Evolutionary conservation across 2,329 filamentous ascomycete genomes (phyloP), one percentile per base, ranked within the genome.

Genomic region (Beauveria rudraprayagi): DNA sequence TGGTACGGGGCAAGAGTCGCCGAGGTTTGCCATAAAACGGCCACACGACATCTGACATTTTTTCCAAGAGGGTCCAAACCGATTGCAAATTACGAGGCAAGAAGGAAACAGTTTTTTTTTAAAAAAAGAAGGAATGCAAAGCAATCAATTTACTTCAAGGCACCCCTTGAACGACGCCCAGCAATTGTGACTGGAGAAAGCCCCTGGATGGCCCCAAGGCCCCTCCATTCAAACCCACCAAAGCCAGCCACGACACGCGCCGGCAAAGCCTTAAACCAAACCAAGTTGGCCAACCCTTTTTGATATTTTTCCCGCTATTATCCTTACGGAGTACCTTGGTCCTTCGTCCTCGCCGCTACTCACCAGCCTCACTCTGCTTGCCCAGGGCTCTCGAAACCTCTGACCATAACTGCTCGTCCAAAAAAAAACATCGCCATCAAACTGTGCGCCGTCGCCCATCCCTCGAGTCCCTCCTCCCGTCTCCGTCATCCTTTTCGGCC

Each of bases 301-400:
- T 41, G 26, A 30, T 24, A 2, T 11, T 30, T 34, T 34, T 34
- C 30, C 30, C 14, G 10, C 30, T 34, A 34, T 11, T 34, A 34
- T 34, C 30, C 30, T 34, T 34, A 34, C 30, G 30, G 30, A 14
- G 34, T 14, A 37, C 34, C 34, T 37, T 37, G 34, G 34, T 34
- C 34, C 34, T 37, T 37, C 11, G 34, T 37, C 11, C 34, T 37
- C 30, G 26, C 55, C 7, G 16, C n/a, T 19, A 56, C 52, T 34
- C 40, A 51, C 43, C 46, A 59, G 56, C 56, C 47, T 59, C 56
- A 59, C 37, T 58, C 46, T 40, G 46, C 34, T 48, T 44, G 19
- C 44, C 22, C 44, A 57, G 44, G 30, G 22, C 56, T 59, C 46
- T 59, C 47, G 37, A 47, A 59, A 59, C 56, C 56, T 51, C 56